Base-by-base conservation (phyloP, 23 red algal genomes). In the Gracilaria gracilis region DNA sequence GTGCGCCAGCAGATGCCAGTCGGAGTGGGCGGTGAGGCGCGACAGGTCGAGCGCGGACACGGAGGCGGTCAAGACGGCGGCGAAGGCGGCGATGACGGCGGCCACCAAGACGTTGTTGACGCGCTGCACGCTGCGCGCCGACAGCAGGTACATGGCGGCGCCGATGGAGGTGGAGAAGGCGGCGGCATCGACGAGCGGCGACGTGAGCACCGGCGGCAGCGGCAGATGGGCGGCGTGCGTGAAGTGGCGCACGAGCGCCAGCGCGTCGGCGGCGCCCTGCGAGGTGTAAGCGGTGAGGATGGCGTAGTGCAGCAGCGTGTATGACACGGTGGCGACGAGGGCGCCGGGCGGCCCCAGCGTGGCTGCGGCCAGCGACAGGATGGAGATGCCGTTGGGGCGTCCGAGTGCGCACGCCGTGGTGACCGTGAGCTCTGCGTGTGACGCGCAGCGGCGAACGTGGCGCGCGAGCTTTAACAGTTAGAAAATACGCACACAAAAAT, bases 261-360 rank as follows among this genome's bases (percentile, higher is more conserved):
- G 1, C 7, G 21, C 42, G 0, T 86, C 75, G 35, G 71, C 44
- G 20, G 73, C 96, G 33, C 86, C 96, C 79, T 95, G 92, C 11
- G 91, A 55, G 4, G 90, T 87, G 73, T 98, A 98, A 20, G 96
- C 92, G 35, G 75, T 85, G 47, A 98, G 89, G 47, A 98, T 79
- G 21, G 96, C 85, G 47, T 73, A 84, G 29, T 93, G 78, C 15
- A 94, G 73, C 32, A 93, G 64, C 7, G 66, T 57, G 77, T 98
- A 98, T 20, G 85, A 75, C 15, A 50, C 61, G 44, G 86, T 80
- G 19, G 89, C 70, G 6, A 74, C 15, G 1, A 64, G 9, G 16
- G 72, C 79, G 16, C 90, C 95, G 19, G 35, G 21, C n/a, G 38
- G 42, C 12, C 90, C 90, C 1, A 97, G 86, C 53, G 86, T 93